Evolutionary conservation across 805 yeast species (phyloP), one percentile per base, ranked within the genome.

Genomic region (Saccharomycopsis fermentans): DNA sequence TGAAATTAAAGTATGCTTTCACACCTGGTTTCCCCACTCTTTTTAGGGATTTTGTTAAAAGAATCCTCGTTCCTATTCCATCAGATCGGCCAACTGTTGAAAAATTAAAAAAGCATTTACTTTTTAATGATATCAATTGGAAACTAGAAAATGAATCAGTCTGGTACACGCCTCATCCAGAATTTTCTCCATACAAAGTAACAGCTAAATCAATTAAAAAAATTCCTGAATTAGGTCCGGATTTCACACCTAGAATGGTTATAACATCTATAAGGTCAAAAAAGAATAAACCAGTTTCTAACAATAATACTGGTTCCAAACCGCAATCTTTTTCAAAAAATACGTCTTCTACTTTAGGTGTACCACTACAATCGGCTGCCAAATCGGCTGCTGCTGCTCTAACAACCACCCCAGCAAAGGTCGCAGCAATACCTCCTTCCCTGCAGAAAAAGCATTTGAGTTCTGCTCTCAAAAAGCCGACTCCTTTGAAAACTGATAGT

Each of bases 1-100:
- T 87, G 65, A 87, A 87, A 68, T 74, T 85, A 54, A 92, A 87
- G 66, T 87, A 78, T 70, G 94, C 95, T 1, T 87, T 85, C 66
- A 83, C 90, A 58, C 94, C 95, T 3, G 94, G 94, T 0, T 87
- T 87, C 65, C 96, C 96, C 5, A 76, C 80, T 69, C 74, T 85
- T 14, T 67, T 86, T 3, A 74, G 95, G 65, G 95, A 87, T 70
- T 75, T 87, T 64, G 82, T 87, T 48, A 86, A 86, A 67, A 79
- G 81, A 63, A 81, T 87, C 14, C 71, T 87, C 52, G 79, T 85
- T 1, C 72, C 84, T 54, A 80, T 80, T 60, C 90, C 92, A 4
- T 77, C 78, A 8, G 81, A 80, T 61, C 77, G 96, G 69, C 74
- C 82, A 1, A 77, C 81, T 0, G 76, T 87, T 4, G 69, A 72